Evolutionary conservation across 345 rosid species (phyloP), one percentile per base, ranked within the genome.

Genomic region (Mercurialis annua): DNA sequence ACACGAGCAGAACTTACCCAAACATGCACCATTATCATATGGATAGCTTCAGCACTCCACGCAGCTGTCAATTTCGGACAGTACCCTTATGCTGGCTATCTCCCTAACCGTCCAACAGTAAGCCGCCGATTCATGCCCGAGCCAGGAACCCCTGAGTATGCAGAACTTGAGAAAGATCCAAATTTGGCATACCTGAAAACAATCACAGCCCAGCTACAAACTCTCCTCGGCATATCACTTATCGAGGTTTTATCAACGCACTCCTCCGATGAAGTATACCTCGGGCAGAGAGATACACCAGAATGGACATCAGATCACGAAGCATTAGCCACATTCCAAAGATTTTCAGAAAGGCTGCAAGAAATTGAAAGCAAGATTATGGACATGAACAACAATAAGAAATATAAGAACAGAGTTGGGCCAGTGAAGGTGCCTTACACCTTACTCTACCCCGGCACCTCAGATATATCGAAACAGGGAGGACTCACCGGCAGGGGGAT

Each of bases 11-110:
- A 90, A 21, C 91, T 94, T 66, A 73, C 77, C 36, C 75, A 87
- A 38, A 57, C 91, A 1, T 90, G 96, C 87, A 85, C 99, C 0
- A 87, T 78, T 57, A 83, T 89, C 78, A 84, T 94, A 52, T 90
- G 97, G 97, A 67, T 85, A 42, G 97, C 99, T 36, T 94, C 99
- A 56, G 96, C 99, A 38, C 89, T 90, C 70, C 97, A 94, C 5
- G 97, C 99, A 21, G 96, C 99, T 0, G 96, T 90, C 69, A 94
- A 94, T 62, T 90, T 94, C 31, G 99, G 99, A 6, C 97, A 94
- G 16, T 94, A 94, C 78, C 92, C 96, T 48, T 94, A 90, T 58
- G 95, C 97, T 0, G 99, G 97, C n/a, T 90, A 82, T 78, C 90
- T 89, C 64, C 99, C 99, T 0, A 94, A 90, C 78, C 85, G 97